Percentiles rank a stretch among this genome's conserved stretches.
phyloP scores from a whole-genome alignment of 78 protist species.

The Cyanophora paradoxa region DNA sequence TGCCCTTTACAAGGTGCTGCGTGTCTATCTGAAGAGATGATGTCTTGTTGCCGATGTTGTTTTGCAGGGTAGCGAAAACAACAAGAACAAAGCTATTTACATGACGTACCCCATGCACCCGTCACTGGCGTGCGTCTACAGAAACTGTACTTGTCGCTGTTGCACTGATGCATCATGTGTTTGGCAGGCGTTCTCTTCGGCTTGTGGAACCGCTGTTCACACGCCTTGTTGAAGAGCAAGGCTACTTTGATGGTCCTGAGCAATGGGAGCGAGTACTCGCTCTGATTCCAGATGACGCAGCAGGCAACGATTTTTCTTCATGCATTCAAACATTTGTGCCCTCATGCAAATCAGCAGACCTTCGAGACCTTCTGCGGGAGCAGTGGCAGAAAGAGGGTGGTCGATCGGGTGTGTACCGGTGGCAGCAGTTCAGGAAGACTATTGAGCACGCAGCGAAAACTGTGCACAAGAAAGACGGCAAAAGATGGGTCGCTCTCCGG shows the following conservation, averaged over 20 bases:
- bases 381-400: background rate
- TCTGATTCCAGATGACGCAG: conserved; percentile 2
- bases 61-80: background rate
- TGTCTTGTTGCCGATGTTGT: background rate
- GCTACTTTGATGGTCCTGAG: background rate
- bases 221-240: conserved; percentile 9
- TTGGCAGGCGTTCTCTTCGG: too few relatives aligned
- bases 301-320: too few relatives aligned
- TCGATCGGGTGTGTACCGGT: background rate
- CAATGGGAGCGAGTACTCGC: background rate
- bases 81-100: background rate
- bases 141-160: too few relatives aligned
- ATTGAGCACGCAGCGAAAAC: background rate
- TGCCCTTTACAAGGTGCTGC: background rate
- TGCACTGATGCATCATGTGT: too few relatives aligned
- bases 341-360: background rate
- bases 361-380: background rate
- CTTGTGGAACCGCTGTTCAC: too few relatives aligned
- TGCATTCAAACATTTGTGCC: background rate
- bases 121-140: too few relatives aligned
- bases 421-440: background rate
- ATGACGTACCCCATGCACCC: background rate
- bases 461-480: background rate
- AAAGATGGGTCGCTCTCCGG: background rate
- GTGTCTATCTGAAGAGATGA: background rate